These are phyloP conservation scores for Melastoma malabathricum DNA, from an alignment of 345 rosid genomes.

Conservation along the genomic window DNA sequence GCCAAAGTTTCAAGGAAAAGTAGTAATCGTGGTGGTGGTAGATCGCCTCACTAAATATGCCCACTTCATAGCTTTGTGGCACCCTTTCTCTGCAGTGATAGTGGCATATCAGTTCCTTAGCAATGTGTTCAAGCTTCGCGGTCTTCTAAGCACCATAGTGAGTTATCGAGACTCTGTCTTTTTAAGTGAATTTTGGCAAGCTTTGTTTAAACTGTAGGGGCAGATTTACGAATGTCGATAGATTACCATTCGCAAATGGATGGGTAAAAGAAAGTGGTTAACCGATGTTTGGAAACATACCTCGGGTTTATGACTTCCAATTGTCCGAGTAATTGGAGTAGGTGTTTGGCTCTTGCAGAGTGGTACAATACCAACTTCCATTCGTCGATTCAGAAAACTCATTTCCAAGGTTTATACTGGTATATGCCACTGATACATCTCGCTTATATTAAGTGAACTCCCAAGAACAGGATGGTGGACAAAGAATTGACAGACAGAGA, in stretches of 20 bases:
- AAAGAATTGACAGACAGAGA: too few species aligned
- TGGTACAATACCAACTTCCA: constrained; percentile 3
- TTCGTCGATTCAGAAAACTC: background rate
- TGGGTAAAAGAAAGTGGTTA: background rate
- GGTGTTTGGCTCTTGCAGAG: background rate
- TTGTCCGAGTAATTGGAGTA: background rate
- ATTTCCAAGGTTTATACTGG: background rate
- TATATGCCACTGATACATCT: background rate
- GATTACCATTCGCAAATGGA: background rate
- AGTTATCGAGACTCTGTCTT: background rate
- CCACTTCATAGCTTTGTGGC: background rate
- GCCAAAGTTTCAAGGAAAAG: background rate
- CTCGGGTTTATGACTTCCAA: background rate
- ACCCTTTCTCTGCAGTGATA: background rate
- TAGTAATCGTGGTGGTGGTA: background rate
- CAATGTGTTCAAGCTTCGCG: background rate
- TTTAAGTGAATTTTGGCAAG: background rate
- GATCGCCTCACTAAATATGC: background rate
- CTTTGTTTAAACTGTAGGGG: background rate
- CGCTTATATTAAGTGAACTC: background rate
- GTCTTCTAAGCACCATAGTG: background rate
- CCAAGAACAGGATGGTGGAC: too few species aligned
- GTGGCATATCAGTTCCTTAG: background rate
- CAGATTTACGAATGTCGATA: background rate
- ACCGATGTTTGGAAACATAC: background rate